These are phyloP conservation scores for Aspergillus ustus DNA, from an alignment of 2,329 filamentous ascomycete genomes.

Conservation along the genomic window DNA sequence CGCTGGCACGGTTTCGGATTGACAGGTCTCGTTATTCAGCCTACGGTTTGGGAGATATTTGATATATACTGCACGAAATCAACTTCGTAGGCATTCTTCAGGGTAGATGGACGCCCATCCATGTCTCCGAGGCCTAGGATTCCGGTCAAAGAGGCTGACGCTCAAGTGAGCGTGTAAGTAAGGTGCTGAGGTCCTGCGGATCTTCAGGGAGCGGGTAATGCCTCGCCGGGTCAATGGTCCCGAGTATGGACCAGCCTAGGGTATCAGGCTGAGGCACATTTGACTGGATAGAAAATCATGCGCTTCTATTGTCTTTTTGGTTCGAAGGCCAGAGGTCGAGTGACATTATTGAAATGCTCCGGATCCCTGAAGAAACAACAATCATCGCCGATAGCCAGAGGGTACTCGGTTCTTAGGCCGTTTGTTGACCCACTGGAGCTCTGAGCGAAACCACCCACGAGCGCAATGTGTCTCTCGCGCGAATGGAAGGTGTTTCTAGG, in stretches of 20 bases:
- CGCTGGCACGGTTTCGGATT: slow-evolving; percentile 12
- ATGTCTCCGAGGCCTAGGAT: not conserved
- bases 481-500: not conserved
- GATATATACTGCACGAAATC: not conserved
- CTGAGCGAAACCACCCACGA: slow-evolving; percentile 1
- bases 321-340: not conserved
- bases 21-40: slow-evolving; percentile 2
- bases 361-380: slow-evolving; percentile 10
- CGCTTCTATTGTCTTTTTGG: not conserved
- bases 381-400: slow-evolving; percentile 5
- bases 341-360: not conserved
- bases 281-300: not conserved
- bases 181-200: not conserved
- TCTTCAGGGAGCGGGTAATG: slow-evolving; percentile 3
- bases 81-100: not conserved
- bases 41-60: not conserved
- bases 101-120: not conserved
- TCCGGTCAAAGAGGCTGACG: not conserved
- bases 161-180: not conserved
- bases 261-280: not conserved
- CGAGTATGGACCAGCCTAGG: not conserved
- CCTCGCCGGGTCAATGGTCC: not conserved
- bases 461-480: not conserved
- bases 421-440: slow-evolving; percentile 17
- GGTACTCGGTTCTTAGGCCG: not conserved